Evolutionary conservation across 1,139 yeast genomes (phyloP), one percentile per base, ranked within the genome.

Genomic region (Pichia sp.): DNA sequence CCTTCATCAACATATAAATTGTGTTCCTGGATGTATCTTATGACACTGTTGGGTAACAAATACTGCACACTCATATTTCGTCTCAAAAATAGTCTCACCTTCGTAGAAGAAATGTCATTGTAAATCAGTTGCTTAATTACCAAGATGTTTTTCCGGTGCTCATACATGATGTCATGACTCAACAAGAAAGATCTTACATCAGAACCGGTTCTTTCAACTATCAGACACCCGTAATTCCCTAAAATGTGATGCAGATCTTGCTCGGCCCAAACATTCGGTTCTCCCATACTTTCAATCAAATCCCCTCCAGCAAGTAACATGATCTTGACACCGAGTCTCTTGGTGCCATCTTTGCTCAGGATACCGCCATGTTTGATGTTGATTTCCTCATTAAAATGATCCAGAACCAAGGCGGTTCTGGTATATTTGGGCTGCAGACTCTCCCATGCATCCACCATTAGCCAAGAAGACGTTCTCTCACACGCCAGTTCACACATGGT

Each of bases 391-490:
- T 92, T 92, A 66, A 92, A 92, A 64, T 92, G 99, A 64, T 92
- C 98, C 61, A 92, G 73, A 5, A 92, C 99, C 44, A 87, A 75
- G 2, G 98, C 97, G 0, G 99, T 92, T 54, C 98, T 74, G 29
- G 95, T 88, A 63, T 94, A 94, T 43, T 79, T 75, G 1, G 88
- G 86, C 63, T 94, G 98, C 49, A 92, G 70, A 6, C 95, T 84
- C 65, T 92, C 99, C 99, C 99, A 92, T 0, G 97, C 97, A 64
- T 92, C 99, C 28, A 92, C 98, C 97, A 92, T 94, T 41, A 94
- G 72, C 97, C 99, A 92, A 29, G 94, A 81, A 4, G 94, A 81
- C 0, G 99, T 92, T 58, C 98, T 75, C 61, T 92, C 98, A 65
- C 98, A 90, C 0, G 97, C 98, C 61, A 92, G 71, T 63, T 94